Conservation (phyloP, 257 asterid genomes). For the Lantana camara region DNA sequence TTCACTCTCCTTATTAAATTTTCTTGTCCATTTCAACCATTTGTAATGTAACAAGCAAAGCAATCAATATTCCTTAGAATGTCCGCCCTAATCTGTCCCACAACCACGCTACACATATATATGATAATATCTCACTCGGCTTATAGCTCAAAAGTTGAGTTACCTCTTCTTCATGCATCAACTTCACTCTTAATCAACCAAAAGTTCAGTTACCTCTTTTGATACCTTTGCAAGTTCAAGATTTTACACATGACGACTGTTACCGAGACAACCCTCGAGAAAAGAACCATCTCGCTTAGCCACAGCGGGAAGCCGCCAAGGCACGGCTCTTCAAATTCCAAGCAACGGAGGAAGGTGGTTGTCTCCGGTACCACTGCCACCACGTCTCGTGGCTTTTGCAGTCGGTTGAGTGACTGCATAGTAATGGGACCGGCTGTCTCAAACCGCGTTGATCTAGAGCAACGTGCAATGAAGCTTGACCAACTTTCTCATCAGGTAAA, state of each 20-base stretch:
- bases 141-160: neutral
- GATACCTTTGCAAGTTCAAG: too few species aligned
- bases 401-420: constrained; percentile 48
- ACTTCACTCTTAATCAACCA: neutral
- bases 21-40: too few species aligned
- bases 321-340: constrained; percentile 22
- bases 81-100: constrained; percentile 48
- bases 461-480: constrained; percentile 13
- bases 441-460: neutral
- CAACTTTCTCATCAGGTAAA: constrained; percentile 38
- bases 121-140: too few species aligned
- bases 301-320: constrained; percentile 14
- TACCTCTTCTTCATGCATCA: too few species aligned
- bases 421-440: constrained; percentile 50
- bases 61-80: too few species aligned
- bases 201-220: too few species aligned
- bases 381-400: constrained; percentile 42
- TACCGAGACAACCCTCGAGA: constrained; percentile 25
- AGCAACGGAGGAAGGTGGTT: constrained; percentile 19
- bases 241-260: neutral
- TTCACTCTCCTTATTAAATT: neutral
- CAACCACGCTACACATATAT: neutral
- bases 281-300: constrained; percentile 19
- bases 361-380: neutral
- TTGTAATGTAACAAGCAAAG: too few species aligned